Evolutionary conservation across 805 yeast genomes (phyloP).

Genomic region (Kazachstania viticola): DNA sequence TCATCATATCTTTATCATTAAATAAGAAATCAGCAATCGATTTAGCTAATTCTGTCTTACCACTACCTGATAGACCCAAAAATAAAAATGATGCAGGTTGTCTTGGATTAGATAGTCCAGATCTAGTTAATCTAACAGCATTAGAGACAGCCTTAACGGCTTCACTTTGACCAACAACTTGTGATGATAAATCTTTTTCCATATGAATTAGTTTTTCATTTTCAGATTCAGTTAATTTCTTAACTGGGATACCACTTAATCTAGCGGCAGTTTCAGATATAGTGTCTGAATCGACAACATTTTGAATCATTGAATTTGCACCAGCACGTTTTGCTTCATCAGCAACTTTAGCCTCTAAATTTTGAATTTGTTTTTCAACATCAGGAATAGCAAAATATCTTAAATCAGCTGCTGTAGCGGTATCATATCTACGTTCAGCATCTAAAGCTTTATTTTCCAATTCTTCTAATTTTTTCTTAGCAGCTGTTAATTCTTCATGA

Average conservation of each 20-base stretch:
- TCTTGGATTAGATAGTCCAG: constrained; percentile 91
- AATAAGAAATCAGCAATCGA: constrained; percentile 92
- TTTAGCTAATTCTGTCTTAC: constrained; percentile 97
- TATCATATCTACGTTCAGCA: constrained; percentile 95
- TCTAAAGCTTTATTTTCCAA: constrained; percentile 85
- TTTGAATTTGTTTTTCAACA: constrained; percentile 59
- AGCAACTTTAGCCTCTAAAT: constrained; percentile 64
- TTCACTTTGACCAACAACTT: constrained; percentile 90
- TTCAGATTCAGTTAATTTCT: constrained; percentile 89
- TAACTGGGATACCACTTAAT: constrained; percentile 93
- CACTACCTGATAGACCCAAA: constrained; percentile 92
- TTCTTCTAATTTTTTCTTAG: constrained; percentile 86
- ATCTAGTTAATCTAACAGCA: constrained; percentile 84
- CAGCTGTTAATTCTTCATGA: constrained; percentile 79
- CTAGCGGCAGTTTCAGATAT: constrained; percentile 96
- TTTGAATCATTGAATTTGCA: constrained; percentile 59
- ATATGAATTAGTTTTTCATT: constrained; percentile 85
- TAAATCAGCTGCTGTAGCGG: constrained; percentile 88
- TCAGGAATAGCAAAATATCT: constrained; percentile 97
- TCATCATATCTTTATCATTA: constrained; percentile 93
- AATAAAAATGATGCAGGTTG: constrained; percentile 94
- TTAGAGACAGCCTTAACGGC: constrained; percentile 95
- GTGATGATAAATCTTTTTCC: constrained; percentile 74
- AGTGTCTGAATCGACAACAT: constrained; percentile 84
- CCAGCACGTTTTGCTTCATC: constrained; percentile 59